Evolutionary conservation across 2,329 filamentous ascomycete genomes (phyloP).

Genomic region (Exophiala sp.): DNA sequence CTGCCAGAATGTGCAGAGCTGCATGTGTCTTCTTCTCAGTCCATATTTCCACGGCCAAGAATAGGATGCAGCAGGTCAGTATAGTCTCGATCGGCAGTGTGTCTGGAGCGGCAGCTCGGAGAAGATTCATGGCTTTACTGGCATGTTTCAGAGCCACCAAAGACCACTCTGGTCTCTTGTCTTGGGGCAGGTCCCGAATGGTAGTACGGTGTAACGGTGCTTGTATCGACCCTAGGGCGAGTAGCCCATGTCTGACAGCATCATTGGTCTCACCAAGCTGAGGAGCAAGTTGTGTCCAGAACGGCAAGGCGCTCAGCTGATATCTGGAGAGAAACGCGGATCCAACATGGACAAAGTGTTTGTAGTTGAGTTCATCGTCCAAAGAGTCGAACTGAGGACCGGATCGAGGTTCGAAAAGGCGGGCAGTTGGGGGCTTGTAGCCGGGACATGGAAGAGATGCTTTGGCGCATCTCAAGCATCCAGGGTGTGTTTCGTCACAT

Average conservation of each 20-base stretch:
- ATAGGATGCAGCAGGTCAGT: constrained; percentile 13
- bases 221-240: constrained; percentile 7
- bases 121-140: constrained; percentile 9
- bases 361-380: constrained; percentile 3
- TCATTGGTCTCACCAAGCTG: constrained; percentile 4
- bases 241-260: constrained; percentile 11
- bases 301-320: constrained; percentile 5
- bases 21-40: constrained; percentile 6
- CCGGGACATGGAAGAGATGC: constrained; percentile 30
- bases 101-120: constrained; percentile 4
- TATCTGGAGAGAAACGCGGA: constrained; percentile 4
- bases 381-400: constrained; percentile 1
- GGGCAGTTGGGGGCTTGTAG: constrained; percentile 20
- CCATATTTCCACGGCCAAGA: constrained; percentile 11
- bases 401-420: constrained; percentile 10
- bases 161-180: background rate
- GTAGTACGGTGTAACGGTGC: constrained; percentile 5
- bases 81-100: constrained; percentile 5
- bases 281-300: constrained; percentile 12
- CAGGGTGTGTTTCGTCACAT: constrained; percentile 31
- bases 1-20: constrained; percentile 6
- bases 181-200: background rate
- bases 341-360: constrained; percentile 9
- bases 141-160: constrained; percentile 3
- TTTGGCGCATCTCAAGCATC: constrained; percentile 28